Evolutionary conservation across 768 basidiomycete species (phyloP), one percentile per base, ranked within the genome.

Genomic region (Neoboletus magnificus): DNA sequence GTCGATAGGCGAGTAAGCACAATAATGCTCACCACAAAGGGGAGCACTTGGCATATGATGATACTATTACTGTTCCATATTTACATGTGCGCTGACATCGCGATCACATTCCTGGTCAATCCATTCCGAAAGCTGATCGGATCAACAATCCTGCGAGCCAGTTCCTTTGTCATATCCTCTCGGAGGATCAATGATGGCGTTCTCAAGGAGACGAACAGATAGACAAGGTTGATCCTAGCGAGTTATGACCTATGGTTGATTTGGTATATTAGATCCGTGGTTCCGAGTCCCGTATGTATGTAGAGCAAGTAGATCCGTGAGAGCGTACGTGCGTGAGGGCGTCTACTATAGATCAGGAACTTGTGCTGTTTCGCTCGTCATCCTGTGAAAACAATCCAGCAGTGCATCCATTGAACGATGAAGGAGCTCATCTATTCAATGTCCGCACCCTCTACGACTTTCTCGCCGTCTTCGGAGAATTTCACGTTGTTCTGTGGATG

Each of bases 401-500:
- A 32, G 6, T 42, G 30, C 15, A 33, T 5, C 9, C 7, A 33
- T 40, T 5, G 27, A 20, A 37, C 13, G 3, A 44, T 23, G 39
- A 33, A 25, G 23, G n/a, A 18, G 16, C 3, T 5, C 36, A 29
- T 43, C 45, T 66, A 67, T 46, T 63, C 57, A 6, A 57, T 22
- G 7, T 68, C 58, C 3, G 5, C 27, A 2, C 87, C 87, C 62
- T 88, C 86, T 48, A 88, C 59, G 2, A 91, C 78, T 12, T 62
- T 76, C 68, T 89, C 86, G 35, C 91, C 91, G 61, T 93, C 90
- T 55, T 82, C 81, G 0, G 89, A 89, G 55, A 93, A 85, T 62
- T 83, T 87, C 46, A 92, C 82, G 61, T 89, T 89, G 48, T 85
- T 79, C 87, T 91, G 61, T 27, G 6, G 2, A 42, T 11, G 3